These are phyloP conservation scores for Termitomyces sp. DNA, from an alignment of 768 basidiomycete species.

Conservation along the genomic window DNA sequence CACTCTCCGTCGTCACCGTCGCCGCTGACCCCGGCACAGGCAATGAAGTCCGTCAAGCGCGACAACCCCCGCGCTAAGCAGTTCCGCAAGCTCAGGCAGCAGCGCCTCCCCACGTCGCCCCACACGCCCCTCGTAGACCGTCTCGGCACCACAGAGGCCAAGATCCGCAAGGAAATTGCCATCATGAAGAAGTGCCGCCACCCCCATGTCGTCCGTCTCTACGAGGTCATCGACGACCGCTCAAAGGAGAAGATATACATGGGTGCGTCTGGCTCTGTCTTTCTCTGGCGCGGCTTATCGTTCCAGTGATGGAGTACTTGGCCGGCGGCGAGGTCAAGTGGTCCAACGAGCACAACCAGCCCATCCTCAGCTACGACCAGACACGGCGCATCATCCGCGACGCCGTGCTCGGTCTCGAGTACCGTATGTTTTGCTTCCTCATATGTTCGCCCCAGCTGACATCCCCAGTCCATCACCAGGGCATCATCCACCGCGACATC, in stretches of 20 bases:
- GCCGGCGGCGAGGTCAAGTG: constrained; percentile 94
- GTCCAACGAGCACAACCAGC: constrained; percentile 57
- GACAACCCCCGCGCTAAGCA: constrained; percentile 60
- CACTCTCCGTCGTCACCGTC: no score
- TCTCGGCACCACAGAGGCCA: constrained; percentile 68
- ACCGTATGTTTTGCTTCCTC: constrained; percentile 52
- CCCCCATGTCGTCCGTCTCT: constrained; percentile 82
- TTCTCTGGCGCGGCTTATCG: constrained; percentile 15
- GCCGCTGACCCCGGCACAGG: constrained; percentile 33
- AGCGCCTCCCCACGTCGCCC: constrained; percentile 39
- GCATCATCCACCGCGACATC: constrained; percentile 99
- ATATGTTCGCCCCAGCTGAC: neutral
- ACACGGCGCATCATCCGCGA: constrained; percentile 87
- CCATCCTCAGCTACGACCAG: constrained; percentile 79
- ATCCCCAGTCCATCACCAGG: constrained; percentile 83
- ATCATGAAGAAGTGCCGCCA: constrained; percentile 98
- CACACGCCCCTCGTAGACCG: constrained; percentile 61
- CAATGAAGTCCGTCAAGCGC: constrained; percentile 73
- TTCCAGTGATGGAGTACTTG: constrained; percentile 90
- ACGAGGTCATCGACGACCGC: constrained; percentile 93
- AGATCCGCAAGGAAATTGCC: constrained; percentile 91
- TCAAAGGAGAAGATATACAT: constrained; percentile 87
- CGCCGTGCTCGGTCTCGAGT: constrained; percentile 91
- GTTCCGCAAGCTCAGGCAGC: constrained; percentile 25
- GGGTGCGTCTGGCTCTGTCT: constrained; percentile 38